Conservation (phyloP, 2,329 filamentous ascomycete species). For the Cryphonectria nitschkei region DNA sequence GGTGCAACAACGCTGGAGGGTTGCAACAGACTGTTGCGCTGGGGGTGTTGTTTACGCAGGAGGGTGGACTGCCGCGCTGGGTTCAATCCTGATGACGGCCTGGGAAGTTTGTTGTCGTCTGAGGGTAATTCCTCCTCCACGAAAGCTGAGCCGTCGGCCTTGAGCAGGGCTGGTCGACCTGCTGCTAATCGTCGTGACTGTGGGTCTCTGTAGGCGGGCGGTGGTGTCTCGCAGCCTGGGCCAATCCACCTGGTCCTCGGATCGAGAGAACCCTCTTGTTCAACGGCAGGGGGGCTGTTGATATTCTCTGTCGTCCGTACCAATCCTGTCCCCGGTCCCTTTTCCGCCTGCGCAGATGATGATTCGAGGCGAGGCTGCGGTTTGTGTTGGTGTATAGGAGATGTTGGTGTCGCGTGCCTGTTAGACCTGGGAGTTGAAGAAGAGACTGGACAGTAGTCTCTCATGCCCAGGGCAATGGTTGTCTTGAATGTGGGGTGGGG, state of each 20-base stretch:
- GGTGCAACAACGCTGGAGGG: conserved; percentile 12
- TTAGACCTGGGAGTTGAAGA: background rate
- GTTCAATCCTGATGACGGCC: background rate
- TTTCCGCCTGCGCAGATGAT: background rate
- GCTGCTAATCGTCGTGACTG: background rate
- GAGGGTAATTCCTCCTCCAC: background rate
- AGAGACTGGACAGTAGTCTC: background rate
- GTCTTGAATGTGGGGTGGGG: background rate
- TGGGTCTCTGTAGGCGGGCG: background rate
- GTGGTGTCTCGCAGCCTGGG: conserved; percentile 1
- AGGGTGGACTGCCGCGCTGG: background rate
- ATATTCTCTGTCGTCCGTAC: background rate
- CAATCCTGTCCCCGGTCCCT: background rate
- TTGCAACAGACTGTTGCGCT: background rate
- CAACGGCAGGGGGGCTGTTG: background rate
- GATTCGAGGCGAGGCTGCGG: background rate
- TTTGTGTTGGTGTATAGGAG: background rate
- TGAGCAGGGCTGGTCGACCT: background rate
- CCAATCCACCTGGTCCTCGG: conserved; percentile 6
- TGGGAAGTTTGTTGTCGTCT: background rate
- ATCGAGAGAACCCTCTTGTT: background rate
- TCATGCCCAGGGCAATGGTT: conserved; percentile 2
- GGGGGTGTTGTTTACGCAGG: conserved; percentile 1
- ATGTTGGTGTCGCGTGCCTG: background rate
- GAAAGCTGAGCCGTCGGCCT: background rate